These are phyloP conservation scores for Exutisphaerella laricina DNA, from an alignment of 2,329 filamentous ascomycete genomes.

Conservation along the genomic window DNA sequence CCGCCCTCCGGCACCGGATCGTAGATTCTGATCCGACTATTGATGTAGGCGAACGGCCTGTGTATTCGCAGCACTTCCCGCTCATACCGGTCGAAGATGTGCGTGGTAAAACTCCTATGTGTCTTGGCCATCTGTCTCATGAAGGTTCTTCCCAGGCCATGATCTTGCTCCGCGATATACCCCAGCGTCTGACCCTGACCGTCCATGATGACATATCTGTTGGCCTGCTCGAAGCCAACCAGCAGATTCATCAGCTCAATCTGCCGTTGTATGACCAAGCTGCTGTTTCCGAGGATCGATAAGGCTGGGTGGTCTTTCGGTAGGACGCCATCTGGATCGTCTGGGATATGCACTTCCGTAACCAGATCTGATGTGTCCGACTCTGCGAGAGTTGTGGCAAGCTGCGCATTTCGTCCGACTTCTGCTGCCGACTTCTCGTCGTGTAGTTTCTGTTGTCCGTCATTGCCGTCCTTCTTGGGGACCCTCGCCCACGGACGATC, in stretches of 20 bases:
- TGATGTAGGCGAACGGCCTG: conserved; percentile 60
- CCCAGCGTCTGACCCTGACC: conserved; percentile 58
- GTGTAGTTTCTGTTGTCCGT: conserved; percentile 10
- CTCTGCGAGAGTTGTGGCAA: conserved; percentile 43
- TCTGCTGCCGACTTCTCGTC: conserved; percentile 22
- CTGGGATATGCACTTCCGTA: conserved; percentile 56
- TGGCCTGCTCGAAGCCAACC: conserved; percentile 62
- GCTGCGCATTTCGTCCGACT: conserved; percentile 36
- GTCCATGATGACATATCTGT: conserved; percentile 61
- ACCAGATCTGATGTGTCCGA: conserved; percentile 47
- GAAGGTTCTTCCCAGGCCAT: conserved; percentile 52
- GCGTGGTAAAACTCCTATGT: conserved; percentile 58
- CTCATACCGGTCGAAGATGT: conserved; percentile 58
- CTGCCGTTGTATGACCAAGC: conserved; percentile 57
- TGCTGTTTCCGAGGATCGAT: conserved; percentile 54
- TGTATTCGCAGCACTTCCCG: conserved; percentile 58
- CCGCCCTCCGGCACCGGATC: conserved; percentile 44
- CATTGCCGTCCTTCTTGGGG: conserved; percentile 1
- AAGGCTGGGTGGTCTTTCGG: conserved; percentile 54
- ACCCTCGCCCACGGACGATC: conserved; percentile 10
- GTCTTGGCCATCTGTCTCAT: conserved; percentile 57
- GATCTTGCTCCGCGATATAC: conserved; percentile 59
- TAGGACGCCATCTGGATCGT: conserved; percentile 56
- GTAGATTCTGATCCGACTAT: conserved; percentile 53
- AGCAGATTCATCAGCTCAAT: conserved; percentile 62